Conservation (phyloP, 805 yeast genomes). For the Ogataea ganodermae region DNA sequence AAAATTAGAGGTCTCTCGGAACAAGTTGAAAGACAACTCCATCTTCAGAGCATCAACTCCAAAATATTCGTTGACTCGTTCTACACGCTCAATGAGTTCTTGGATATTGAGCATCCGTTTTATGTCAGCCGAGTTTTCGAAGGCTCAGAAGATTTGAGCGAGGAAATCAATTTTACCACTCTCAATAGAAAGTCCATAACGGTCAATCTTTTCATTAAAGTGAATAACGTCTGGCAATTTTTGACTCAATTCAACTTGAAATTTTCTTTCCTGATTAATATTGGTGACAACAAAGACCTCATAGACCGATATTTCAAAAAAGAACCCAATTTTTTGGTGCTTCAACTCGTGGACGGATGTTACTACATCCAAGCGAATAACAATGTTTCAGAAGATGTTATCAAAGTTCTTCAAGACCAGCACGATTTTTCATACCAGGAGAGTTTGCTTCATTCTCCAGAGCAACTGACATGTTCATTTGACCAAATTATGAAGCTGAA, state of each 20-base stretch:
- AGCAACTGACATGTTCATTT: constrained; percentile 35
- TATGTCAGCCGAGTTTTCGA: constrained; percentile 39
- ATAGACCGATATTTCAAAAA: constrained; percentile 23
- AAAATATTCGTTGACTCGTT: constrained; percentile 36
- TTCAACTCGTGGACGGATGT: constrained; percentile 35
- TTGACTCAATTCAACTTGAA: constrained; percentile 29
- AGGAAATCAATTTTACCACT: constrained; percentile 25
- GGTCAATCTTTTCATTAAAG: constrained; percentile 25
- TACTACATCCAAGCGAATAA: constrained; percentile 28
- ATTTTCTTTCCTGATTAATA: constrained; percentile 33
- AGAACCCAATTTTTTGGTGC: constrained; percentile 28
- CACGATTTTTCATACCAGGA: constrained; percentile 8
- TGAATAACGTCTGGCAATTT: constrained; percentile 27
- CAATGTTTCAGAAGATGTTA: constrained; percentile 14
- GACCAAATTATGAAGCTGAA: constrained; percentile 46
- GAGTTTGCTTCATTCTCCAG: constrained; percentile 11
- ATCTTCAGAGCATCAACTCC: constrained; percentile 32
- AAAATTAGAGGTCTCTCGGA: constrained; percentile 17
- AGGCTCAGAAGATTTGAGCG: constrained; percentile 28
- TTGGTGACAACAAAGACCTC: constrained; percentile 33
- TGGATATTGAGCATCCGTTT: constrained; percentile 30
- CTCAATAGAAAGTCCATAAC: constrained; percentile 27
- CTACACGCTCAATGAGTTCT: constrained; percentile 36
- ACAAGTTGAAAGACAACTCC: constrained; percentile 30
- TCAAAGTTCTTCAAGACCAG: constrained; percentile 13